Percentiles rank a stretch among this genome's conserved stretches.
phyloP scores from a whole-genome alignment of 768 basidiomycete species.

The Inosperma sp. region DNA sequence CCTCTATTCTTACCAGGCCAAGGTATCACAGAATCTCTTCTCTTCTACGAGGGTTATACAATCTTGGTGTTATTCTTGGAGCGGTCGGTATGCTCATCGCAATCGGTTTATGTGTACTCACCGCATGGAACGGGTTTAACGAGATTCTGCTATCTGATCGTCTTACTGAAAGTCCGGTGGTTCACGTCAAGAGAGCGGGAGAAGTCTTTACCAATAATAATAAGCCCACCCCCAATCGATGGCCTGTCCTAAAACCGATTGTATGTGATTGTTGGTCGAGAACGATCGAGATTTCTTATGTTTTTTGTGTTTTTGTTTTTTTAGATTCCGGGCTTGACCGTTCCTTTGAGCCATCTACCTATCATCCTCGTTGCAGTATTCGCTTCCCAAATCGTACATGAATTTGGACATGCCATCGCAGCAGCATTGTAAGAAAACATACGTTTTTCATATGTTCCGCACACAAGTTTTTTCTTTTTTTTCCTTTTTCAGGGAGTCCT shows the following conservation, averaged over 20 bases:
- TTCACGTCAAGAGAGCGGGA: too few relatives aligned
- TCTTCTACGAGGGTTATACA: slow-evolving; percentile 40
- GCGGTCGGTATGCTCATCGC: slow-evolving; percentile 46
- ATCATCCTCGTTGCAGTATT: slow-evolving; percentile 59
- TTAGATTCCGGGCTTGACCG: slow-evolving; percentile 80
- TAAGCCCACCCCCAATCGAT: too few relatives aligned
- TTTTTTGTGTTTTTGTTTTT: neutral
- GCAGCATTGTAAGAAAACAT: slow-evolving; percentile 60
- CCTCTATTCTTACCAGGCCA: slow-evolving; percentile 31
- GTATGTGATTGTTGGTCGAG: neutral
- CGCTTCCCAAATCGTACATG: slow-evolving; percentile 67
- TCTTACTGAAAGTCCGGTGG: slow-evolving; percentile 6
- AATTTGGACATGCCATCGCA: slow-evolving; percentile 72
- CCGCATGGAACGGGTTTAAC: neutral
- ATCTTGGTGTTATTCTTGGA: slow-evolving; percentile 43
- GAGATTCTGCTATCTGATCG: neutral
- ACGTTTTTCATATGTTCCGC: neutral
- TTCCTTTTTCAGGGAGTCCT: slow-evolving; percentile 45
- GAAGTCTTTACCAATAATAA: too few relatives aligned
- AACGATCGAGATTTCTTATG: neutral
- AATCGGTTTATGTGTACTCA: slow-evolving; percentile 19
- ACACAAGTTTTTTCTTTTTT: neutral
- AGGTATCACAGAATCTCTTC: slow-evolving; percentile 23
- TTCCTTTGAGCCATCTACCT: slow-evolving; percentile 69
- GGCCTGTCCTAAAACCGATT: too few relatives aligned